Conservation (phyloP, 1,284 basidiomycete genomes). For the Sanghuangporus sanghuang region DNA sequence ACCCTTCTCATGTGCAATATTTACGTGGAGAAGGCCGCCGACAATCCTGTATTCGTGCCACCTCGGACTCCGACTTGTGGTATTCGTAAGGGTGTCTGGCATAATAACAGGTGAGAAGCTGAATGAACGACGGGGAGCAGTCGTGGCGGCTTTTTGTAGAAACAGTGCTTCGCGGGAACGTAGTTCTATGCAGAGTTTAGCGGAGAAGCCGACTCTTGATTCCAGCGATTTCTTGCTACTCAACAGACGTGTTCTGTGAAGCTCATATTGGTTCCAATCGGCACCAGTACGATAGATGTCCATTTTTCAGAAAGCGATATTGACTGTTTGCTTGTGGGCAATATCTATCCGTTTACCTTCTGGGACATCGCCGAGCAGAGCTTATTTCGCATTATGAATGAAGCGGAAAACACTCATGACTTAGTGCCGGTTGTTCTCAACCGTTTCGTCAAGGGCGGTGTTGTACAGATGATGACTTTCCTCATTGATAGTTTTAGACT, state of each 20-base stretch:
- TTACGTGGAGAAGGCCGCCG: not conserved
- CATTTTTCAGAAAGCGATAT: conserved; percentile 21
- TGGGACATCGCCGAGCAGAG: conserved; percentile 18
- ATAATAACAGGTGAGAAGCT: conserved; percentile 3
- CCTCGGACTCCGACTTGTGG: conserved; percentile 1
- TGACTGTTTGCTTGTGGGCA: conserved; percentile 23
- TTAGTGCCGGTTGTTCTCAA: conserved; percentile 4
- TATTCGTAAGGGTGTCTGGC: not conserved
- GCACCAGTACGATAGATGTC: conserved; percentile 22
- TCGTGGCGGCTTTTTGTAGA: conserved; percentile 1
- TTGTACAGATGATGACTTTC: conserved; percentile 24
- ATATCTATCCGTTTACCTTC: conserved; percentile 21
- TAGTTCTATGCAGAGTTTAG: conserved; percentile 1
- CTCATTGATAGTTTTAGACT: conserved; percentile 19
- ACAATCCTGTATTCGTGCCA: not conserved
- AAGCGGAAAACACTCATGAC: not conserved
- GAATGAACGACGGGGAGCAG: not conserved
- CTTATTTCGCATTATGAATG: not conserved
- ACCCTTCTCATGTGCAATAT: not conserved
- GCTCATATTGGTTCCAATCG: conserved; percentile 18
- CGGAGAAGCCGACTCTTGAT: conserved; percentile 4
- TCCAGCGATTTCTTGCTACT: conserved; percentile 3
- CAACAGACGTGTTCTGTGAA: conserved; percentile 12
- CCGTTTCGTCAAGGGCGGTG: conserved; percentile 21
- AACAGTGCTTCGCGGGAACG: conserved; percentile 7